Evolutionary conservation across 352 stramenopile genomes (phyloP).

Genomic region (Globisporangium cederbergense): DNA sequence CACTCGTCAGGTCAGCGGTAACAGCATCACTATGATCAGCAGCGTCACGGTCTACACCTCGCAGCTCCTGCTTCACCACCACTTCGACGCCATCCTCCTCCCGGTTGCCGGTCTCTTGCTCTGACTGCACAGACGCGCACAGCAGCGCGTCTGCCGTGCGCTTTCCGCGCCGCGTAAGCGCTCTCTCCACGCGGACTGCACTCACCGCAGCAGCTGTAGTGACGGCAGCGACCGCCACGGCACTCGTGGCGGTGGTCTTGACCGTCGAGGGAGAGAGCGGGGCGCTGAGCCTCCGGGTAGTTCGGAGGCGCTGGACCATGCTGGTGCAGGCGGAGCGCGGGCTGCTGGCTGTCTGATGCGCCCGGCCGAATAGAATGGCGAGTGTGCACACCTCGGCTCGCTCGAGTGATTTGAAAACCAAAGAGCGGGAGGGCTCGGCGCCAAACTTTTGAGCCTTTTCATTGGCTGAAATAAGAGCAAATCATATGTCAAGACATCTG

Average conservation of each 20-base stretch:
- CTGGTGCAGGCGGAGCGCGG: neutral
- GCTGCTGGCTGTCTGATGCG: conserved; percentile 5
- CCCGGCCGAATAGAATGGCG: neutral
- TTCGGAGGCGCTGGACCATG: conserved; percentile 17
- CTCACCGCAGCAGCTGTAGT: too few species aligned
- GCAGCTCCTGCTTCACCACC: neutral
- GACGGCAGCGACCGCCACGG: too few species aligned
- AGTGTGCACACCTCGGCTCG: neutral
- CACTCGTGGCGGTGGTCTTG: neutral
- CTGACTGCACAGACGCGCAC: neutral
- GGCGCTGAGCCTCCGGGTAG: conserved; percentile 6
- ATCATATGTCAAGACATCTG: too few species aligned
- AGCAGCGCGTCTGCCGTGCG: conserved; percentile 10
- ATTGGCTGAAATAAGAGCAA: too few species aligned
- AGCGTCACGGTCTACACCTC: neutral
- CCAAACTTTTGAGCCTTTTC: too few species aligned
- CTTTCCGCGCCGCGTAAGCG: conserved; percentile 11
- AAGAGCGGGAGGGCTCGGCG: neutral
- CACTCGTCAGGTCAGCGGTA: neutral
- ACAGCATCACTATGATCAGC: neutral
- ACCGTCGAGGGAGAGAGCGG: neutral
- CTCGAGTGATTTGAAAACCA: neutral
- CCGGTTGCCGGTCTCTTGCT: neutral
- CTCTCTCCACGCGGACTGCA: neutral
- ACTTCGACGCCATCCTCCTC: neutral